These are phyloP conservation scores for Leptomonas pyrrhocoris DNA, from an alignment of 208 protist species.

Conservation along the genomic window DNA sequence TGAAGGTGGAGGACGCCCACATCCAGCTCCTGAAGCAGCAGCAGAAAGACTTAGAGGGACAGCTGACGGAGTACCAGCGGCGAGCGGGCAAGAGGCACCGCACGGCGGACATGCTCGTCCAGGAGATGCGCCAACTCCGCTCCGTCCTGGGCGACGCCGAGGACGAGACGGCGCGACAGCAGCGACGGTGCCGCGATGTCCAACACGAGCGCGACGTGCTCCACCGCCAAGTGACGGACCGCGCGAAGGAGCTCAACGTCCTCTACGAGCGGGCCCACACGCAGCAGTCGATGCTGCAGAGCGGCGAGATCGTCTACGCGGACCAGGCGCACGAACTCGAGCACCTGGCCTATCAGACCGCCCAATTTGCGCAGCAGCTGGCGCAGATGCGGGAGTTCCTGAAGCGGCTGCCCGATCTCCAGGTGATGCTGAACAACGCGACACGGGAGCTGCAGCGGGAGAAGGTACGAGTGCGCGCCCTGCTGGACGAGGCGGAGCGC, in stretches of 20 bases:
- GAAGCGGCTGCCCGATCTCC: constrained; percentile 61
- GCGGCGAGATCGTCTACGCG: constrained; percentile 94
- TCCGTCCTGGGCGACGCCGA: constrained; percentile 93
- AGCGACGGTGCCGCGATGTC: constrained; percentile 92
- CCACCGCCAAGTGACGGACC: constrained; percentile 91
- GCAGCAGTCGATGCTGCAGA: constrained; percentile 92
- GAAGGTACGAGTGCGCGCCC: constrained; percentile 83
- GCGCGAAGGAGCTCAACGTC: constrained; percentile 93
- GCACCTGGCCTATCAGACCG: constrained; percentile 66
- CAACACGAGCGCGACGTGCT: constrained; percentile 96
- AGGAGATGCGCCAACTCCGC: constrained; percentile 92
- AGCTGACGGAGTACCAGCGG: constrained; percentile 51
- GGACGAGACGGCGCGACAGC: constrained; percentile 83
- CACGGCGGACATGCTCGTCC: constrained; percentile 46
- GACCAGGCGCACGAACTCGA: constrained; percentile 74
- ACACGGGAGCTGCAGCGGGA: constrained; percentile 71
- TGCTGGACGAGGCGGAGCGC: constrained; percentile 94
- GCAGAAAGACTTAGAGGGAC: constrained; percentile 49
- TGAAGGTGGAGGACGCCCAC: constrained; percentile 42
- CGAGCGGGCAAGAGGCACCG: constrained; percentile 42
- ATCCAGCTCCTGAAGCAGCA: constrained; percentile 58
- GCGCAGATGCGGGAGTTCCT: constrained; percentile 53
- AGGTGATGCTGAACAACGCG: constrained; percentile 66
- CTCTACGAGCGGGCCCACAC: constrained; percentile 98
- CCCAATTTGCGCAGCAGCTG: constrained; percentile 57